These are phyloP conservation scores for Vanilla planifolia DNA, from an alignment of 106 monocot species.

Conservation along the genomic window DNA sequence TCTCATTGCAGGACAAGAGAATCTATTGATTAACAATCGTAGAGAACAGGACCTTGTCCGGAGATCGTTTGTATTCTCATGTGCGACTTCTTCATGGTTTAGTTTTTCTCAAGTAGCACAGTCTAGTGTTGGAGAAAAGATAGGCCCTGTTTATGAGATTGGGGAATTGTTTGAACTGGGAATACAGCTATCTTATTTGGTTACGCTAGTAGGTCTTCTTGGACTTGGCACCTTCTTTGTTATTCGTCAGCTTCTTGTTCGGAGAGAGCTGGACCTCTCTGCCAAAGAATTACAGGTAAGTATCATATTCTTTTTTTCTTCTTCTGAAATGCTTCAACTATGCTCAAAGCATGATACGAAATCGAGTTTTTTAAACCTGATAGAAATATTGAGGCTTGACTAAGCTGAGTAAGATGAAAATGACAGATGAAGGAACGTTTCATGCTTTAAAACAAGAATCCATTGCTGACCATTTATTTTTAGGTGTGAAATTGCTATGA, in stretches of 20 bases:
- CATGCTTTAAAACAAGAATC: no score
- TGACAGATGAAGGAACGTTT: no score
- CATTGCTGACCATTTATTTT: no score
- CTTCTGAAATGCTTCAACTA: not conserved
- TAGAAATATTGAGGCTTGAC: no score
- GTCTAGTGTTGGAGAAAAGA: slow-evolving; percentile 29
- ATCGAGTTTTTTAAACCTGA: no score
- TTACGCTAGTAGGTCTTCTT: slow-evolving; percentile 72
- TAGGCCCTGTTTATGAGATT: slow-evolving; percentile 65
- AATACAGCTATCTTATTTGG: slow-evolving; percentile 84
- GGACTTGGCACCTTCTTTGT: slow-evolving; percentile 88
- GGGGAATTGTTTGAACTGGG: slow-evolving; percentile 90
- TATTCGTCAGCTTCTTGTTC: slow-evolving; percentile 89
- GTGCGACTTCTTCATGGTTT: slow-evolving; percentile 50
- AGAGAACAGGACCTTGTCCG: slow-evolving; percentile 3
- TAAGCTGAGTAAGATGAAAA: no score
- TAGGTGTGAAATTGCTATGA: no score
- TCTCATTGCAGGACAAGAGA: not conserved
- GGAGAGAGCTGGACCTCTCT: slow-evolving; percentile 92
- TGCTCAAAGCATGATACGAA: no score
- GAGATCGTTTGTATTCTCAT: slow-evolving; percentile 24
- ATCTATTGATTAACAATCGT: not conserved
- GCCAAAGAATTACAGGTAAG: slow-evolving; percentile 77
- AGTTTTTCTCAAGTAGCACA: slow-evolving; percentile 43
- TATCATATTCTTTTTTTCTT: not conserved